A percentile compares a stretch with the other conserved stretches of the same genome.
Conservation (phyloP, 2,329 filamentous ascomycete species). For the Aureobasidium mangrovei region DNA sequence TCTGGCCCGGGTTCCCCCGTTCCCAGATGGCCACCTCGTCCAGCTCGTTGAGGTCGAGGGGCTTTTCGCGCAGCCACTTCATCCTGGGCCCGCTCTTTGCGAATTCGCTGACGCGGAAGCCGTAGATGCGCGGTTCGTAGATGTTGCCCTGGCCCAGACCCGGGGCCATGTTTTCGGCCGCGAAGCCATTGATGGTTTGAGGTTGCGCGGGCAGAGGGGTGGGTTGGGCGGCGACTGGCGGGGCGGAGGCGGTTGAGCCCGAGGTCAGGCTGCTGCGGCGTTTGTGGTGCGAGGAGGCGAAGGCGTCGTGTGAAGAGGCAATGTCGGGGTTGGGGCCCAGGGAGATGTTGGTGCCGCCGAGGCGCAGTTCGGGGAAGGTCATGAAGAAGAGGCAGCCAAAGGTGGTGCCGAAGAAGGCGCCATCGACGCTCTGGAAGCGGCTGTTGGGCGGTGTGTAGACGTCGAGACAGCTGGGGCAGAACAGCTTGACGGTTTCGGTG, state of each 20-base stretch:
- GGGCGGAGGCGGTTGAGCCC: slow-evolving; percentile 14
- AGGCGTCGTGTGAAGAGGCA: slow-evolving; percentile 10
- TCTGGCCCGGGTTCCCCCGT: slow-evolving; percentile 28
- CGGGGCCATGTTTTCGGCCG: slow-evolving; percentile 77
- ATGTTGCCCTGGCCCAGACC: slow-evolving; percentile 74
- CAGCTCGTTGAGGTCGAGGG: slow-evolving; percentile 67
- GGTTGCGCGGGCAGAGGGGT: slow-evolving; percentile 37
- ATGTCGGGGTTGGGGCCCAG: slow-evolving; percentile 15
- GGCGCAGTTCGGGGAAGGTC: slow-evolving; percentile 93
- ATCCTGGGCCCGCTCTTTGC: slow-evolving; percentile 86
- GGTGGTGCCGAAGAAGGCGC: slow-evolving; percentile 95
- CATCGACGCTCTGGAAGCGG: slow-evolving; percentile 92
- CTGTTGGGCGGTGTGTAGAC: slow-evolving; percentile 97
- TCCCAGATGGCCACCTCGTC: slow-evolving; percentile 55
- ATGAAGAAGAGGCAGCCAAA: slow-evolving; percentile 97
- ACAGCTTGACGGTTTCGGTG: slow-evolving; percentile 95
- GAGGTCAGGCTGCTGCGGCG: slow-evolving; percentile 17
- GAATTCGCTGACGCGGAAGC: slow-evolving; percentile 86
- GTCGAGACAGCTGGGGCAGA: slow-evolving; percentile 92
- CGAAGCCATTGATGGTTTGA: slow-evolving; percentile 69
- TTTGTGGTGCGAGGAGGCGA: slow-evolving; percentile 11
- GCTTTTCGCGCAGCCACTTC: slow-evolving; percentile 89
- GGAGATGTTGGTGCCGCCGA: slow-evolving; percentile 38
- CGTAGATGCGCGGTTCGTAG: slow-evolving; percentile 94
- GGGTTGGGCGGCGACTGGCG: slow-evolving; percentile 16